phyloP scores from a whole-genome alignment of 352 stramenopile genomes.

The Phytopythium ostracodes region DNA sequence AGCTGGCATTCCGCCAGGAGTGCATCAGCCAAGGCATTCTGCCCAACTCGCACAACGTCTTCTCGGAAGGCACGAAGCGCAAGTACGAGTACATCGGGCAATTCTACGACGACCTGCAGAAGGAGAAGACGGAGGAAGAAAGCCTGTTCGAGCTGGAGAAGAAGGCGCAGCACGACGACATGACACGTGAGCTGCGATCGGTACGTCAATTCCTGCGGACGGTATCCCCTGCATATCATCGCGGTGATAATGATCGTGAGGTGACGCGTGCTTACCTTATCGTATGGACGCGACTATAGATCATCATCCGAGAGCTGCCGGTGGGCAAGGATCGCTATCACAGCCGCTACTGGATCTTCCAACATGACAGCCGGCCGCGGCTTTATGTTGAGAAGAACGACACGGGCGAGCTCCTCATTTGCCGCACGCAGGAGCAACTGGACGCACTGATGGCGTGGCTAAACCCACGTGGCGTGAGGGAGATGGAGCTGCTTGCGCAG shows the following conservation, averaged over 20 bases:
- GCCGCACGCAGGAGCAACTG: slow-evolving; percentile 37
- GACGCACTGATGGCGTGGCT: slow-evolving; percentile 55
- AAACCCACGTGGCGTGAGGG: slow-evolving; percentile 70
- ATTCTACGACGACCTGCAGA: slow-evolving; percentile 60
- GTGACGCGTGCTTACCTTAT: neutral
- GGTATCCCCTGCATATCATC: neutral
- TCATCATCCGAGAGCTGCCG: slow-evolving; percentile 66
- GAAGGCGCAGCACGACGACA: slow-evolving; percentile 32
- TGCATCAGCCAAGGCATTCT: slow-evolving; percentile 60
- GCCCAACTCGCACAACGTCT: slow-evolving; percentile 63
- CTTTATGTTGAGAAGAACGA: slow-evolving; percentile 71
- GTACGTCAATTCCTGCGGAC: slow-evolving; percentile 12
- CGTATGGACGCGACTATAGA: slow-evolving; percentile 8
- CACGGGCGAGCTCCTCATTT: slow-evolving; percentile 55
- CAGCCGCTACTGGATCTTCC: slow-evolving; percentile 80
- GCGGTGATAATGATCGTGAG: neutral
- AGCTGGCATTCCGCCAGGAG: slow-evolving; percentile 51
- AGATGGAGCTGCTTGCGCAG: slow-evolving; percentile 57
- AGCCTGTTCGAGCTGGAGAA: slow-evolving; percentile 46
- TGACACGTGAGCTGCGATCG: slow-evolving; percentile 34
- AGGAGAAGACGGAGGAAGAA: slow-evolving; percentile 48
- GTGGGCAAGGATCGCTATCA: slow-evolving; percentile 72
- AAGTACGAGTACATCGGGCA: slow-evolving; percentile 60
- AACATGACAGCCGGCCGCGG: slow-evolving; percentile 48
- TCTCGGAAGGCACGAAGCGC: slow-evolving; percentile 55